Percentiles rank a stretch among this genome's conserved stretches.
phyloP scores from a whole-genome alignment of 257 asterid species.

The Salvia miltiorrhiza region DNA sequence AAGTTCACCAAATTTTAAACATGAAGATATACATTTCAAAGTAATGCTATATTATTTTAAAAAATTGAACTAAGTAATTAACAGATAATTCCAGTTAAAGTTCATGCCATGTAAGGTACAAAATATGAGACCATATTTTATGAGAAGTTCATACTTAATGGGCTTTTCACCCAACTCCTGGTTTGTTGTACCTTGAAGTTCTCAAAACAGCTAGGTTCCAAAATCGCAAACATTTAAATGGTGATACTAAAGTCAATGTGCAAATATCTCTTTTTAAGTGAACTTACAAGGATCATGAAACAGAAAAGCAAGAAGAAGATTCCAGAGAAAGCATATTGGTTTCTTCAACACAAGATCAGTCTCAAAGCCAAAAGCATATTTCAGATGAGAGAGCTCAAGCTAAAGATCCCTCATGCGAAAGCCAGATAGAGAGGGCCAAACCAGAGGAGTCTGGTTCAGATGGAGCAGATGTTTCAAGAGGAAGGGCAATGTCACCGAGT shows the following conservation, averaged over 20 bases:
- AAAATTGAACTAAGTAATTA: neutral
- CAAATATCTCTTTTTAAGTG: neutral
- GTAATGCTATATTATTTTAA: neutral
- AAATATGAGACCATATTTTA: neutral
- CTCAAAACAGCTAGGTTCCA: neutral
- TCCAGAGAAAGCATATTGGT: constrained; percentile 40
- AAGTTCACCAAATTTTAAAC: too few relatives aligned
- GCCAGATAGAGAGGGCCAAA: constrained; percentile 39
- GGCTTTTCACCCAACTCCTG: neutral
- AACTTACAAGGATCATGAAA: constrained; percentile 27
- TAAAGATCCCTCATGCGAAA: constrained; percentile 35
- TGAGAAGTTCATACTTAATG: neutral
- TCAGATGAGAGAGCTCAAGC: constrained; percentile 35
- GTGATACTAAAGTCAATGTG: neutral
- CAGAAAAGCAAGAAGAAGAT: constrained; percentile 46
- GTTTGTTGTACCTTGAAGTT: neutral
- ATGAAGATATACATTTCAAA: neutral
- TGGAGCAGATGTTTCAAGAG: constrained; percentile 60
- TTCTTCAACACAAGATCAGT: constrained; percentile 45
- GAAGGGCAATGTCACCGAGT: constrained; percentile 90
- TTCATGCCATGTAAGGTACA: neutral
- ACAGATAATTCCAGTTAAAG: neutral
- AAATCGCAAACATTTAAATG: neutral
- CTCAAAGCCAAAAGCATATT: constrained; percentile 42
- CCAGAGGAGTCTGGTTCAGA: constrained; percentile 52